Base-by-base conservation (phyloP, 2,329 filamentous ascomycete species). In the Pseudocercospora fuligena region DNA sequence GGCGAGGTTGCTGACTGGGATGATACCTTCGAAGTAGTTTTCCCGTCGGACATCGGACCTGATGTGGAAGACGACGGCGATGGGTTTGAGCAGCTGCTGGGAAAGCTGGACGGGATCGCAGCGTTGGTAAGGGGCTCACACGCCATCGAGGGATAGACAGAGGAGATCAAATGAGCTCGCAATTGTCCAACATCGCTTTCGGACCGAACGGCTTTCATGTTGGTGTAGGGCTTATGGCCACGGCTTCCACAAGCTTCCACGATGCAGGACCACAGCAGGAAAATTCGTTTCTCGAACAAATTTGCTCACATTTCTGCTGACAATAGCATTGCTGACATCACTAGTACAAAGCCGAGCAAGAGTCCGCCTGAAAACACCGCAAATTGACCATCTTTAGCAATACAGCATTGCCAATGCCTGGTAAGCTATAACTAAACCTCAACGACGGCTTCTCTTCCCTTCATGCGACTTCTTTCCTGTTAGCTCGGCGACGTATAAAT, bases 11-110 rank as follows among this genome's bases (percentile, higher is more conserved):
- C 73, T 1, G 66, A 70, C 6, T 79, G 76, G 76, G 57, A 63
- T 2, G 69, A 73, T 36, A 73, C 73, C 47, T 67, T 73, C 11
- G 65, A 69, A 6, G 69, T 66, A 9, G 78, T 75, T 75, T 78
- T 79, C 43, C 76, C 77, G 2, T 46, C 67, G 14, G 72, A 75
- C 46, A 53, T 67, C 36, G 66, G 60, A 19, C 49, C 63, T 11
- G 56, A 63, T 23, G 60, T 58, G 12, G 60, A 63, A 19, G 63
- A 68, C n/a, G 60, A 62, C 9, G 59, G 63, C 11, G 68, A 71
- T 40, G 75, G 76, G 4, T 75, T 75, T 65, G 56, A 66, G 16
- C 69, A 73, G 66, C 60, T 78, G 23, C 58, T 78, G 59, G 63
- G 69, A 36, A 76, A 73, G 68, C 60, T 78, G 58, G 58, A 51